Evolutionary conservation across 352 stramenopile species (phyloP), one percentile per base, ranked within the genome.

Genomic region (Phytophthora sojae): DNA sequence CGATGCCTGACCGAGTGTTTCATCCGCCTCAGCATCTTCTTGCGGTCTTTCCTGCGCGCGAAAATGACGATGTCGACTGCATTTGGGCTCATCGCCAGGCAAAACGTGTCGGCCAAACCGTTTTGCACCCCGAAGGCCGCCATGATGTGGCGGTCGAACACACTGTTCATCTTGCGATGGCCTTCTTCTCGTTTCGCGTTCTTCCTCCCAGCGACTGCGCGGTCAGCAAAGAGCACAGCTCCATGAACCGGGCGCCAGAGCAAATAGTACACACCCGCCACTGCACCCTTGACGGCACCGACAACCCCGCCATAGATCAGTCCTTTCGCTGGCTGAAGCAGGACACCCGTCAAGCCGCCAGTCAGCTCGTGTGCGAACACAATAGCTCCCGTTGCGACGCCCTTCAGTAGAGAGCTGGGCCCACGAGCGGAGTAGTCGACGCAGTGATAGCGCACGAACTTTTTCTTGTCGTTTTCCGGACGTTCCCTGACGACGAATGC

Each of bases 371-470:
- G 51, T 3, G 68, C 59, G 26, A 73, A 65, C 17, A 67, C 42
- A 15, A 67, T 66, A 26, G 63, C 59, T 23, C 61, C 68, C 17
- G 82, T 75, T 8, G 73, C 60, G 1, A 80, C 80, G 50, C 81
- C 79, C 23, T 67, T 59, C 21, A 90, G 42, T 4, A 67, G 52
- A 7, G 81, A 91, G 19, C 74, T 64, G 0, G 85, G 82, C 0
- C 85, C 85, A 55, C 80, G 79, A 59, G 77, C 71, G 0, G 69
- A 77, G 39, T 86, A 87, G 29, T 83, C 75, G 23, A 83, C 77
- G 37, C 58, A 79, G 37, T 80, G 71, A 35, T 84, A 82, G 19
- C 64, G 64, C 6, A 84, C 35, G 12, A 83, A 44, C 5, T 69
- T 73, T 30, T 81, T 74, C 47, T 69, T 60, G 26, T 64, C 50